phyloP scores from a whole-genome alignment of 306 rosid species.

The Benincasa hispida region DNA sequence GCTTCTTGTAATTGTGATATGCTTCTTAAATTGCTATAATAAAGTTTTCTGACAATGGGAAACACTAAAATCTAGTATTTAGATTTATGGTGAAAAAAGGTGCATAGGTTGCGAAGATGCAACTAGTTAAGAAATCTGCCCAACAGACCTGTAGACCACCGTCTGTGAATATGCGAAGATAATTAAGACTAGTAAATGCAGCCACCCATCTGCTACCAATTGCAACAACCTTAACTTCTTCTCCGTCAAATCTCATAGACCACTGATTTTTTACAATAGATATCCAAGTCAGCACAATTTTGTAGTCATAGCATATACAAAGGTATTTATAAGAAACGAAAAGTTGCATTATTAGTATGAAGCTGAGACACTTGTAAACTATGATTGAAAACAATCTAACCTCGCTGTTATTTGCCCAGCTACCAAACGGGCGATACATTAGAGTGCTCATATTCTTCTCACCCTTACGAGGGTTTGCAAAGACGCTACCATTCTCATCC shows the following conservation, averaged over 20 bases:
- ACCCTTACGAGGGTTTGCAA: slow-evolving; percentile 94
- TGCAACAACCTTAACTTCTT: slow-evolving; percentile 88
- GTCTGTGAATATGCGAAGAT: slow-evolving; percentile 77
- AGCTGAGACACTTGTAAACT: background rate
- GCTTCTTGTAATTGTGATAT: background rate
- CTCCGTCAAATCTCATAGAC: slow-evolving; percentile 96
- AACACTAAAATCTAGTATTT: background rate
- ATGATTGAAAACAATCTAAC: slow-evolving; percentile 26
- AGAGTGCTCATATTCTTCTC: slow-evolving; percentile 86
- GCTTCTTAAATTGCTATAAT: background rate
- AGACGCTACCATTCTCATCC: slow-evolving; percentile 65
- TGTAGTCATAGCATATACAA: background rate
- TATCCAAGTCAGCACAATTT: slow-evolving; percentile 17
- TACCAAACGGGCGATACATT: slow-evolving; percentile 89
- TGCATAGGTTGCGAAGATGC: background rate
- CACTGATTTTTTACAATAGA: slow-evolving; percentile 40
- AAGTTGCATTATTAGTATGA: background rate
- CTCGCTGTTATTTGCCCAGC: slow-evolving; percentile 95
- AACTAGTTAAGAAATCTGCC: background rate
- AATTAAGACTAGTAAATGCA: slow-evolving; percentile 74
- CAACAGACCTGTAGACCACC: slow-evolving; percentile 82
- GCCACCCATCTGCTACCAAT: slow-evolving; percentile 86
- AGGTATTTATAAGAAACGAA: slow-evolving; percentile 1
- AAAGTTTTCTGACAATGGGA: background rate
- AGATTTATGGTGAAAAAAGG: background rate